Evolutionary conservation across 345 rosid species (phyloP), one percentile per base, ranked within the genome.

Genomic region (Alliaria petiolata): DNA sequence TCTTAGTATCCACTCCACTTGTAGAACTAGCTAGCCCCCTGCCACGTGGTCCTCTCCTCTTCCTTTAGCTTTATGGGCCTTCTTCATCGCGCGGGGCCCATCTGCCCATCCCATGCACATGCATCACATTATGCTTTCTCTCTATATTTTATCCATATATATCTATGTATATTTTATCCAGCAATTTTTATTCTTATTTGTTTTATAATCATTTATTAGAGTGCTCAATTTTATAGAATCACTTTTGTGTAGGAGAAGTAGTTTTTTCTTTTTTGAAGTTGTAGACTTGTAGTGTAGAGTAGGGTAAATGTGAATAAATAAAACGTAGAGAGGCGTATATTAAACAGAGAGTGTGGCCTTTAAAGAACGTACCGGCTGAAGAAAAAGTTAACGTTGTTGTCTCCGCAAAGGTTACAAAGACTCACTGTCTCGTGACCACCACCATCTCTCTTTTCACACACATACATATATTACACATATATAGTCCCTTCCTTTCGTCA

Each of bases 1-100:
- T n/a, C n/a, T n/a, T 74, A 67, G 74, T 68, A 75, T 75, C 69
- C 43, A 68, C 73, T 75, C 79, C 79, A 75, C 74, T 68, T 75
- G 74, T 75, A 75, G 74, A 53, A 51, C 51, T 60, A 45, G 70
- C 49, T 68, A 75, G 38, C 63, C 57, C 62, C 58, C 72, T 61
- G 57, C 79, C 79, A 68, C 70, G 47, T 68, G 79, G 69, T 62
- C 79, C 79, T 45, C 69, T 74, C 70, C 73, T 59, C 68, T 52
- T 67, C 73, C 5, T 17, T 60, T 67, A 67, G 42, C 69, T 60
- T 67, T 61, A 75, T 68, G 74, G 79, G 79, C 65, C 64, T 68
- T 68, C 17, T 44, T 16, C 28, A 52, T 30, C 50, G 43, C 69
- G 6, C 26, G 59, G 79, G 59, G n/a, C 78, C 79, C 59, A 43